phyloP scores from a whole-genome alignment of 768 basidiomycete genomes.

The Trichaptum fuscoviolaceum region DNA sequence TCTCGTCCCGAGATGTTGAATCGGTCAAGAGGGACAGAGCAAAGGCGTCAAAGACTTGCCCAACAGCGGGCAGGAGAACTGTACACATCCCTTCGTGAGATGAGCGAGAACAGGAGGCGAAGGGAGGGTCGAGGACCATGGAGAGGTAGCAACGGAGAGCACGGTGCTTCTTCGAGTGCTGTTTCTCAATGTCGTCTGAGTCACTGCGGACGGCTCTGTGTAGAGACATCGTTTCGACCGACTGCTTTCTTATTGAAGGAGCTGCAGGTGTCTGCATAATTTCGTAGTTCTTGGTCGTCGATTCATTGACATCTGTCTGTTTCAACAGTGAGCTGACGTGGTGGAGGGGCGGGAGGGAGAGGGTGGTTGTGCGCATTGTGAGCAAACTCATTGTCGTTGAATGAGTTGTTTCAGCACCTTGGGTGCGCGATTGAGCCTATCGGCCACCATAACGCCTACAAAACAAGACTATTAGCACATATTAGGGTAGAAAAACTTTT shows the following conservation, averaged over 20 bases:
- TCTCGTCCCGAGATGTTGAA: conserved; percentile 29
- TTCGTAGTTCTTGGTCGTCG: conserved; percentile 7
- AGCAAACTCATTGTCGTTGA: not conserved
- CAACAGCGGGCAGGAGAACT: conserved; percentile 64
- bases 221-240: conserved; percentile 13
- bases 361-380: not conserved
- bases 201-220: conserved; percentile 5
- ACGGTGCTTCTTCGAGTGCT: conserved; percentile 18
- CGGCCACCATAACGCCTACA: too few relatives aligned
- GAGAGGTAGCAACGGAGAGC: conserved; percentile 23
- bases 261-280: conserved; percentile 8
- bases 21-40: conserved; percentile 43
- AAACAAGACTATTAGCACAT: too few relatives aligned
- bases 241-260: not conserved
- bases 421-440: too few relatives aligned
- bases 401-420: too few relatives aligned
- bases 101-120: conserved; percentile 60
- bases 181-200: conserved; percentile 27
- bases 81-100: conserved; percentile 50
- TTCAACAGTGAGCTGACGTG: not conserved
- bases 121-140: conserved; percentile 42
- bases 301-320: not conserved
- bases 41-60: conserved; percentile 71
- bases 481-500: too few relatives aligned
- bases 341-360: not conserved